Percentiles rank a stretch among this genome's conserved stretches.
phyloP scores from a whole-genome alignment of 176 grass and related monocot genomes.

The Aegilops tauschii region DNA sequence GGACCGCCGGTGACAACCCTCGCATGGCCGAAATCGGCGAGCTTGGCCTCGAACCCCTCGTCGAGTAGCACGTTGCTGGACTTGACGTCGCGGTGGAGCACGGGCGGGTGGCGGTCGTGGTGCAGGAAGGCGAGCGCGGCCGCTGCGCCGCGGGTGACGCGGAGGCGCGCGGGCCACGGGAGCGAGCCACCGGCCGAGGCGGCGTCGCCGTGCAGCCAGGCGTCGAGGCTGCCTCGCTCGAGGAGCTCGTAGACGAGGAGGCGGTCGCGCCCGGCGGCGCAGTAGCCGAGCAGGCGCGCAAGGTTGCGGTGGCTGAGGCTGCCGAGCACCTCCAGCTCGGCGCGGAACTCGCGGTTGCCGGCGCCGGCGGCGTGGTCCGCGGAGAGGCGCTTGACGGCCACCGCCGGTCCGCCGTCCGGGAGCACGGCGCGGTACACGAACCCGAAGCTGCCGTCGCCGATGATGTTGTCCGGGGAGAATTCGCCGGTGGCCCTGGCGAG shows the following conservation, averaged over 20 bases:
- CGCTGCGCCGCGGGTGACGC: conserved; percentile 50
- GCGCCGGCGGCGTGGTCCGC: conserved; percentile 43
- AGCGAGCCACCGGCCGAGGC: background rate
- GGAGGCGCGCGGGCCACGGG: conserved; percentile 47
- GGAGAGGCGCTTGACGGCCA: conserved; percentile 72
- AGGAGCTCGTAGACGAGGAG: conserved; percentile 93
- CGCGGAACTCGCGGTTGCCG: conserved; percentile 78
- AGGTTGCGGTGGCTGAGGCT: conserved; percentile 70
- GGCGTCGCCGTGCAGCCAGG: conserved; percentile 56
- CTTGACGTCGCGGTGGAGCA: conserved; percentile 90
- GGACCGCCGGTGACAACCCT: conserved; percentile 44
- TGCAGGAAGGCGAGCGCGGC: conserved; percentile 78
- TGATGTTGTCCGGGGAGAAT: conserved; percentile 73
- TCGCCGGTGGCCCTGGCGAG: conserved; percentile 56
- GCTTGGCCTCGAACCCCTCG: conserved; percentile 59
- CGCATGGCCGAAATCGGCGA: conserved; percentile 83
- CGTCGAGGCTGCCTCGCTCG: conserved; percentile 70
- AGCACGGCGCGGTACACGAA: conserved; percentile 90
- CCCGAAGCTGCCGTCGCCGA: conserved; percentile 90
- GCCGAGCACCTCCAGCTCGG: conserved; percentile 84
- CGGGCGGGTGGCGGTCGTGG: conserved; percentile 52
- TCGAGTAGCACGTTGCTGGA: conserved; percentile 83
- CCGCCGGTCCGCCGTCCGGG: conserved; percentile 35
- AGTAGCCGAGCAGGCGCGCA: conserved; percentile 71
- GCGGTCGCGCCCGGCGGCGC: conserved; percentile 57